Base-by-base conservation (phyloP, 805 yeast genomes). In the Wickerhamiella brachini region DNA sequence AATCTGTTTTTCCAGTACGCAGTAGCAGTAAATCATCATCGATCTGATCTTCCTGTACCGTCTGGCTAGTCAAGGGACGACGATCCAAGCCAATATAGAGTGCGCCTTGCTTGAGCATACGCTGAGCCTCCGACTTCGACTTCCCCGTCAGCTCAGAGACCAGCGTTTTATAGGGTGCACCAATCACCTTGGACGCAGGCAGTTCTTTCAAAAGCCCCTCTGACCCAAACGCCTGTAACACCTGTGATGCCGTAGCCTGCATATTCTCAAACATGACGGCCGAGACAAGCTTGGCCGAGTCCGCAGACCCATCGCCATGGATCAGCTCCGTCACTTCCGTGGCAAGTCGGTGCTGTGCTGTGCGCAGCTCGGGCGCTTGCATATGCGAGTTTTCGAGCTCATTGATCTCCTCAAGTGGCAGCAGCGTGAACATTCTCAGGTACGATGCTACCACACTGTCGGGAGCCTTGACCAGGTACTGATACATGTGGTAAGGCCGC, bases 241-340 rank as follows among this genome's bases (percentile, higher is more conserved):
- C 70, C 47, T 71, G 73, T 20, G 59, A 9, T 12, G 68, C 73
- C 8, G 76, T 75, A 51, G 68, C 72, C 51, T 72, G 75, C 3
- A 78, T 77, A 1, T 75, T 68, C 8, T 81, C 81, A 65, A 80
- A 88, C 41, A 88, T 62, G 49, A 84, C 74, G 5, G 80, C 75
- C 15, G 95, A 81, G 15, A 85, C 74, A 21, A 75, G 69, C 20
- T 78, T 77, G 57, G 93, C 85, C 39, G 78, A 76, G 23, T 75
- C 71, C 2, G 95, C 89, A 9, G 74, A 73, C 3, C 88, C 90
- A 8, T 71, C 72, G 0, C 97, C 97, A 66, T 89, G 96, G 43
- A 93, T 73, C 59, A 93, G 71, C 59, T 87, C 95, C 6, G 90
- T 83, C 46, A 89, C 84, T 62, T 90, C 95, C 37, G 77, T 67